phyloP scores from a whole-genome alignment of 1,284 basidiomycete species.

The Ceratobasidium sp. region DNA sequence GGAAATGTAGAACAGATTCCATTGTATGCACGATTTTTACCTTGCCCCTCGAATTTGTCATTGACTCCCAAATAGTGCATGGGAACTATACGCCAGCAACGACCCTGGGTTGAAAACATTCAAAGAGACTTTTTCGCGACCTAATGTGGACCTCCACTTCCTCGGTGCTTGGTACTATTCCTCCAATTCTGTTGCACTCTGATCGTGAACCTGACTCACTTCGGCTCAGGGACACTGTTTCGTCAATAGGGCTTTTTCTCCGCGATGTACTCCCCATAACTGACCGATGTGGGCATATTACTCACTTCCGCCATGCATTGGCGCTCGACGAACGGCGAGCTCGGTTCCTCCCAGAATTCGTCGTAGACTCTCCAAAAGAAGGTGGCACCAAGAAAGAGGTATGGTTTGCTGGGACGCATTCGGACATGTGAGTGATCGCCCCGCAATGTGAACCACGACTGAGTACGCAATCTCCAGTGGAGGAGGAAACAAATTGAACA shows the following conservation, averaged over 20 bases:
- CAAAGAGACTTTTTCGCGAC: conserved; percentile 57
- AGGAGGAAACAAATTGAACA: conserved; percentile 49
- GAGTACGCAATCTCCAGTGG: conserved; percentile 43
- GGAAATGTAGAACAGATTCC: conserved; percentile 57
- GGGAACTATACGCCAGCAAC: conserved; percentile 54
- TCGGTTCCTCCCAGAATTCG: conserved; percentile 59
- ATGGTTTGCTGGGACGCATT: conserved; percentile 56
- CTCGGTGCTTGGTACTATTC: conserved; percentile 56
- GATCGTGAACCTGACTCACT: not conserved
- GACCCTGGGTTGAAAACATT: conserved; percentile 51
- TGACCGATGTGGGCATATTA: conserved; percentile 52
- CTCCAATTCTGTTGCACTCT: not conserved
- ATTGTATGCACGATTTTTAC: conserved; percentile 50
- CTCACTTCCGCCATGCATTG: conserved; percentile 58
- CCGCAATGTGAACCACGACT: not conserved
- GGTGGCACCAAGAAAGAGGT: conserved; percentile 52
- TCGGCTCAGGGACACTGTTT: conserved; percentile 61
- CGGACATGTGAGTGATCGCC: conserved; percentile 53
- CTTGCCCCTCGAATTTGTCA: not conserved
- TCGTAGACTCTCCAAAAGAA: not conserved
- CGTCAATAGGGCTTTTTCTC: conserved; percentile 56
- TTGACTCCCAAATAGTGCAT: conserved; percentile 54
- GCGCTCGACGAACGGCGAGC: conserved; percentile 58
- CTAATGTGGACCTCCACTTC: conserved; percentile 54
- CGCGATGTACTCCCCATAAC: conserved; percentile 51